Base-by-base conservation (phyloP, 2,329 filamentous ascomycete species). In the Arthrocladium fulminans region DNA sequence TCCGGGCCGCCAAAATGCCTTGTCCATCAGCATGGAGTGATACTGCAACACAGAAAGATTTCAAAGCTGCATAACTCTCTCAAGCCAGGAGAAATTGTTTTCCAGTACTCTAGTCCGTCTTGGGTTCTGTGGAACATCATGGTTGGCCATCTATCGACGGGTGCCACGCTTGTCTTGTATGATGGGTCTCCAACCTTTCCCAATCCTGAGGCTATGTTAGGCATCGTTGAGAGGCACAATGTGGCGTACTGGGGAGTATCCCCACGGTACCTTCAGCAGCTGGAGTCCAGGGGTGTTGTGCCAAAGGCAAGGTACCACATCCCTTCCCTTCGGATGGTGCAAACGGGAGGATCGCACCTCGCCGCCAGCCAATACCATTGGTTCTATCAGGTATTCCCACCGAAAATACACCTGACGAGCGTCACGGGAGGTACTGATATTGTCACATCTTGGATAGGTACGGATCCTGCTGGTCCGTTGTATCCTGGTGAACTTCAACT, bases 51-150 rank as follows among this genome's bases (percentile, higher is more conserved):
- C 24, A 68, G 69, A 49, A 72, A 73, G 50, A 64, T 68, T 40
- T 61, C 65, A 3, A 56, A 63, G 22, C 58, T 72, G 0, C 69
- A 73, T 55, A 70, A 71, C 56, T 66, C 64, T 7, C 62, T 71
- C 13, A 63, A 60, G 1, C 57, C 64, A 0, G 52, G 60, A 5
- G 68, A 71, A 37, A 57, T 68, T 8, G 64, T 72, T 22, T 63
- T 71, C 46, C 68, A 72, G 48, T 73, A 71, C 54, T 66, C 65
- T 6, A 68, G 62, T 43, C 72, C 69, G 1, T 68, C 67, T 3
- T 73, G 70, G 70, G 65, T 71, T 0, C 60, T 72, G 17, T 70
- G 65, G 57, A 67, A 69, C 54, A 63, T 68, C 44, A 67, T 69
- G 66, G 61, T 65, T 45, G 65, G 65, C 30, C 63, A 69, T 51